Evolutionary conservation across 805 yeast species (phyloP), one percentile per base, ranked within the genome.

Genomic region (Teunomyces barrocoloradensis): DNA sequence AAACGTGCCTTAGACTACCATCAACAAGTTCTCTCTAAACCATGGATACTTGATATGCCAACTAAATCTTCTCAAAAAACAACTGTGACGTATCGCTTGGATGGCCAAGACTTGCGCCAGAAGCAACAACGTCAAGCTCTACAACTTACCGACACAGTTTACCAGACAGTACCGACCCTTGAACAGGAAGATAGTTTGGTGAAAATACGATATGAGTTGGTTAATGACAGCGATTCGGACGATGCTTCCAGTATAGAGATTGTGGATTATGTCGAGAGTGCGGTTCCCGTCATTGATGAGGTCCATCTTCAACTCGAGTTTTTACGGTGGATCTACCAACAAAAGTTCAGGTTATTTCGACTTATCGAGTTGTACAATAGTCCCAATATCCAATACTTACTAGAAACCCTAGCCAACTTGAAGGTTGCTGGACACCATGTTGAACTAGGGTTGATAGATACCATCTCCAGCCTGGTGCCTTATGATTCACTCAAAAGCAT

Each of bases 241-340:
- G 43, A 45, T 11, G 50, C 42, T 3, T n/a, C 30, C 6, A 51
- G 49, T 10, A 32, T 49, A 5, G 51, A 55, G 38, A 49, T 55
- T 10, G 37, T 55, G 32, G 47, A 48, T 5, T 53, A 52, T 6
- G 47, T 48, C 7, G 46, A 51, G 10, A 30, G 39, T 12, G 60
- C 58, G n/a, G 46, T 53, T 3, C 53, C 52, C 9, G 42, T 59
- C 10, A 47, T 59, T 3, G 55, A 58, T n/a, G 61, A 62, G 41
- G 54, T 55, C 33, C 68, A 62, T 41, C 40, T 64, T 3, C 46
- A 42, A 3, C 50, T 20, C 13, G 66, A 59, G 41, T 56, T 66
- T 18, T 44, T 66, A 28, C 48, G 45, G 15, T 59, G 54, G 53
- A 51, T 67, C 9, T 47, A 64, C 3, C 43, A 45, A 3, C 42